These are phyloP conservation scores for Aspergillus sp. DNA, from an alignment of 2,329 filamentous ascomycete species.

Conservation along the genomic window DNA sequence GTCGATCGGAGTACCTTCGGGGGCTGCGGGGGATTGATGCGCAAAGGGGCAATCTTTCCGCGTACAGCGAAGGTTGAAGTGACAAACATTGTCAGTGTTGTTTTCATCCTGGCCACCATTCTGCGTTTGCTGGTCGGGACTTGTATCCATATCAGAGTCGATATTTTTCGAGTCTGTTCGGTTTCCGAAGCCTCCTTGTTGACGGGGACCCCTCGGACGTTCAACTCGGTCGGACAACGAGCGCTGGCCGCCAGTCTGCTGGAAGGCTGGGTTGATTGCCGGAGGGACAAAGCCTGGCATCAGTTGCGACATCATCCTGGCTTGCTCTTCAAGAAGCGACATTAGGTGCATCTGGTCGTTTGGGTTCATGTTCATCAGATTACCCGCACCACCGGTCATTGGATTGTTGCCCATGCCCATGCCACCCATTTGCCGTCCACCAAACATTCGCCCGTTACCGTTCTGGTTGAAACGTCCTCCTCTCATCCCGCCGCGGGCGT, in stretches of 20 bases:
- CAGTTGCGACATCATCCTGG: constrained; percentile 78
- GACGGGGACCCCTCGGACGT: constrained; percentile 48
- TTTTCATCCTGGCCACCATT: constrained; percentile 52
- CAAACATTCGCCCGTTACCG: constrained; percentile 43
- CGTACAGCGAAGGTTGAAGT: constrained; percentile 84
- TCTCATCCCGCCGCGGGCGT: constrained; percentile 68
- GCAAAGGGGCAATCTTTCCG: constrained; percentile 90
- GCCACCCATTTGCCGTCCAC: constrained; percentile 48
- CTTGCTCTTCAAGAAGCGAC: constrained; percentile 81
- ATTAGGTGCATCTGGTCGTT: constrained; percentile 73
- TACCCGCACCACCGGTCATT: constrained; percentile 38
- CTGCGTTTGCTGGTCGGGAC: constrained; percentile 31
- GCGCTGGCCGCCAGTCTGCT: constrained; percentile 48
- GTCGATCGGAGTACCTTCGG: constrained; percentile 74
- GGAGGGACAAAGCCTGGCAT: constrained; percentile 57
- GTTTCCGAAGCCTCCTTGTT: constrained; percentile 56
- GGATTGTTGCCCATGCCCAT: constrained; percentile 40
- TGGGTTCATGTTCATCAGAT: constrained; percentile 58
- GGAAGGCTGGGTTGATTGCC: constrained; percentile 56
- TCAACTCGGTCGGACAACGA: constrained; percentile 75
- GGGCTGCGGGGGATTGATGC: constrained; percentile 89
- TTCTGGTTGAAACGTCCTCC: constrained; percentile 63
- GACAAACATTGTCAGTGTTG: constrained; percentile 70
- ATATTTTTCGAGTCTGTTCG: constrained; percentile 28
- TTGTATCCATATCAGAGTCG: constrained; percentile 42